Conservation (phyloP, 2,329 filamentous ascomycete species). For the Talaromyces pinophilus region DNA sequence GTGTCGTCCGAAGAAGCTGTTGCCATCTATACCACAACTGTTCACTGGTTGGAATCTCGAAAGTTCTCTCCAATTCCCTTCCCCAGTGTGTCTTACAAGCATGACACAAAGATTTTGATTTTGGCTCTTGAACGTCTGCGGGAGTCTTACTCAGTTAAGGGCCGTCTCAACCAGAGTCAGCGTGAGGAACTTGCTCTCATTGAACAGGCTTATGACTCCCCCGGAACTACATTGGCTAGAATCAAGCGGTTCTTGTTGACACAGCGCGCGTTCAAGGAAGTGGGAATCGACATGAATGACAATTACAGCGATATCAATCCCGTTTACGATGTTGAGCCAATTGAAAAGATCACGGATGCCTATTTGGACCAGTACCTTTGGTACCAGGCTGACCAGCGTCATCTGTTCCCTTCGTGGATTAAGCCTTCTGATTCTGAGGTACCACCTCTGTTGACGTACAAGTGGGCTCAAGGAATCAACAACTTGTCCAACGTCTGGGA, state of each 20-base stretch:
- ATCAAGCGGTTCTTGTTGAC: slow-evolving; percentile 98
- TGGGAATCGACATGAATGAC: slow-evolving; percentile 99
- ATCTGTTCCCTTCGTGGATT: slow-evolving; percentile 97
- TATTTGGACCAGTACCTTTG: slow-evolving; percentile 98
- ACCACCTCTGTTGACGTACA: slow-evolving; percentile 89
- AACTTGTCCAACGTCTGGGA: slow-evolving; percentile 96
- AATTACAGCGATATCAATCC: slow-evolving; percentile 99
- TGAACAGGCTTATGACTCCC: slow-evolving; percentile 97
- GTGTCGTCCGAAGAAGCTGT: slow-evolving; percentile 98
- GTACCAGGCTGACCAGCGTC: slow-evolving; percentile 97
- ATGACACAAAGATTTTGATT: slow-evolving; percentile 98
- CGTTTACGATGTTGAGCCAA: slow-evolving; percentile 97
- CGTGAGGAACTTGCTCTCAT: slow-evolving; percentile 95
- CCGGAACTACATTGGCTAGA: slow-evolving; percentile 88
- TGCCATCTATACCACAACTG: slow-evolving; percentile 97
- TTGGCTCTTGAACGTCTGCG: slow-evolving; percentile 88
- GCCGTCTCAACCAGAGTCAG: slow-evolving; percentile 93
- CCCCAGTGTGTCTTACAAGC: slow-evolving; percentile 98
- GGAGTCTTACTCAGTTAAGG: slow-evolving; percentile 97
- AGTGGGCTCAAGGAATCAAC: slow-evolving; percentile 99
- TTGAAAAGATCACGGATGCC: slow-evolving; percentile 98
- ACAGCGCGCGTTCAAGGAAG: slow-evolving; percentile 97
- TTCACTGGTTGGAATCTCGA: slow-evolving; percentile 96
- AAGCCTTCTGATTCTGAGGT: slow-evolving; percentile 99
- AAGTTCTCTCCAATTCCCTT: slow-evolving; percentile 99